These are phyloP conservation scores for Ascosphaera aggregata DNA, from an alignment of 2,329 filamentous ascomycete species.

Conservation along the genomic window DNA sequence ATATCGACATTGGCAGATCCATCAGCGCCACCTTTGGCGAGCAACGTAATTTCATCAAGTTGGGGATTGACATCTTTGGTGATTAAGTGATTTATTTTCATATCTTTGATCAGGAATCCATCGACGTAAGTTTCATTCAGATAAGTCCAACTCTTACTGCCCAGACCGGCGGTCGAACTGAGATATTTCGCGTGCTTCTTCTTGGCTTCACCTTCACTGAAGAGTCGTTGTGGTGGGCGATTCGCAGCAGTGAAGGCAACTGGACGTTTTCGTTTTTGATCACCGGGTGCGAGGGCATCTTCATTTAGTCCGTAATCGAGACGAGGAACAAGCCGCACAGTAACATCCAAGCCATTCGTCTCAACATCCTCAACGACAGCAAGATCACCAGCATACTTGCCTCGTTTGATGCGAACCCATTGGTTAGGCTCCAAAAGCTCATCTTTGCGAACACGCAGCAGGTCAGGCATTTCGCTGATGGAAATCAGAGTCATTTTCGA, in stretches of 20 bases:
- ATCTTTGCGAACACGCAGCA: slow-evolving; percentile 75
- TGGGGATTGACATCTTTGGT: slow-evolving; percentile 81
- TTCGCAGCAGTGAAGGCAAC: slow-evolving; percentile 17
- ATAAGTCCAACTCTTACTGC: slow-evolving; percentile 55
- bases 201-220: slow-evolving; percentile 79
- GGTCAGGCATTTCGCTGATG: slow-evolving; percentile 92
- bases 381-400: slow-evolving; percentile 70
- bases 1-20: slow-evolving; percentile 87
- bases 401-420: slow-evolving; percentile 69
- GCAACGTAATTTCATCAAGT: slow-evolving; percentile 87
- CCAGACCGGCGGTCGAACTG: slow-evolving; percentile 26
- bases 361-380: slow-evolving; percentile 85
- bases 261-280: slow-evolving; percentile 56
- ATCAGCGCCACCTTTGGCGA: slow-evolving; percentile 70
- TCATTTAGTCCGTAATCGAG: slow-evolving; percentile 81
- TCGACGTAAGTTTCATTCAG: slow-evolving; percentile 77
- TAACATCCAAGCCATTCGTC: slow-evolving; percentile 73
- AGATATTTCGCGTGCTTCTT: slow-evolving; percentile 55
- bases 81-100: slow-evolving; percentile 69
- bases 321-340: slow-evolving; percentile 68
- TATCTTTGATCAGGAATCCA: slow-evolving; percentile 81
- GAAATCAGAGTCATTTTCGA: slow-evolving; percentile 73
- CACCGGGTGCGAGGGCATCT: slow-evolving; percentile 36
- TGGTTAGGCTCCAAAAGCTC: slow-evolving; percentile 66
- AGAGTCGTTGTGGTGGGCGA: slow-evolving; percentile 66